A percentile compares a stretch with the other conserved stretches of the same genome.
Conservation (phyloP, 352 stramenopile species). For the Globisporangium canariense region DNA sequence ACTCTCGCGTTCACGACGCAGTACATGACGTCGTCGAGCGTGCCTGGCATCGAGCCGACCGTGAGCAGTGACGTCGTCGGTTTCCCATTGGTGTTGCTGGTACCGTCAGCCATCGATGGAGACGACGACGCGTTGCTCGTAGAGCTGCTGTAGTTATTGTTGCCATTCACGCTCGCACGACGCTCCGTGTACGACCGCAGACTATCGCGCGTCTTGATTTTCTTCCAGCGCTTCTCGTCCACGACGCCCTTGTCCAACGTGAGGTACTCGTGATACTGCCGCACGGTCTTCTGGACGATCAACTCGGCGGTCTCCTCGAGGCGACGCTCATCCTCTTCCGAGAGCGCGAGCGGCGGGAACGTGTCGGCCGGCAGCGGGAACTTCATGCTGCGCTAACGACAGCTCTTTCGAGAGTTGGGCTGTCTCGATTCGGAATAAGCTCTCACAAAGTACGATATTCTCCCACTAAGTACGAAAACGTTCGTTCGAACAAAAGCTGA, state of each 20-base stretch:
- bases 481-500: no score
- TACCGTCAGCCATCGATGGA: not conserved
- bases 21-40: constrained; percentile 57
- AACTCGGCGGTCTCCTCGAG: not conserved
- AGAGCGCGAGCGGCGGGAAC: constrained; percentile 7
- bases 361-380: constrained; percentile 8
- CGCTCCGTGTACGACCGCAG: constrained; percentile 11
- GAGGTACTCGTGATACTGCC: constrained; percentile 10
- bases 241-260: constrained; percentile 24
- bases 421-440: no score
- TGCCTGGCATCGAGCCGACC: constrained; percentile 29
- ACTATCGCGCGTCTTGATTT: constrained; percentile 2
- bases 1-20: constrained; percentile 40
- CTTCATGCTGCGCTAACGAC: not conserved
- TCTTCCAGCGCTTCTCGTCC: constrained; percentile 40
- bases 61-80: constrained; percentile 7
- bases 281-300: constrained; percentile 3
- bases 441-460: no score
- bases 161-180: not conserved
- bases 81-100: not conserved
- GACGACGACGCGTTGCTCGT: not conserved
- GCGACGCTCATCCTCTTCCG: not conserved
- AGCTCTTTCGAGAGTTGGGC: not conserved
- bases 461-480: no score
- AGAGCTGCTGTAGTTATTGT: not conserved